Base-by-base conservation (phyloP, 2,329 filamentous ascomycete genomes). In the Paecilomyces sp. region DNA sequence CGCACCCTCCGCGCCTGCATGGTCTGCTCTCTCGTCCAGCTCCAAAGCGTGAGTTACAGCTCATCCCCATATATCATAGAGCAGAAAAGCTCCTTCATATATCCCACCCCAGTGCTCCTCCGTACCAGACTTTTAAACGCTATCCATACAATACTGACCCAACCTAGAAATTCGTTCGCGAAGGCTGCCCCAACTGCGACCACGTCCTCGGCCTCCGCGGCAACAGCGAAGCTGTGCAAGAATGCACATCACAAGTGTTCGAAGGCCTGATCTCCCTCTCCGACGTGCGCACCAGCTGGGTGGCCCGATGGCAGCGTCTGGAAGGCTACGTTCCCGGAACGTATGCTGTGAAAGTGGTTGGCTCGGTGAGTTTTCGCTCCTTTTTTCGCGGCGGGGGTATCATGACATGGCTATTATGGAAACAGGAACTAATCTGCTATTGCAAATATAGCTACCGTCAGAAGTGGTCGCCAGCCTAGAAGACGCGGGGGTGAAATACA, bases 151-250 rank as follows among this genome's bases (percentile, higher is more conserved):
- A 31, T 57, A 58, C 11, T 62, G 64, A 58, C 61, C 58, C 24
- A 52, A 6, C 25, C 11, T 72, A 93, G 89, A 88, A 90, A 75
- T 99, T 99, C 83, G 83, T 88, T 69, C 85, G 86, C 69, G 83
- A 90, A 72, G 94, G 94, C 66, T 99, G 94, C 73, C 94, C 94
- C 63, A 99, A 99, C 82, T 99, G 94, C 83, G 93, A 97, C 72
- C 86, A 90, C 56, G 90, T 96, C 75, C 88, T 99, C 61, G 88
- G 91, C 74, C 88, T 97, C 62, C 83, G 85, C 64, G 87, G 88
- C 72, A 89, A 88, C 65, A 80, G 83, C 67, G 94, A 99, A 62
- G 84, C 87, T 64, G 90, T 97, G 70, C 87, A 91, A 72, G 91
- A 92, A 78, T 97, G 92, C 83, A 99, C 94, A 22, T 96, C 91